Evolutionary conservation across 345 rosid species (phyloP).

Genomic region (Camelina neglecta): DNA sequence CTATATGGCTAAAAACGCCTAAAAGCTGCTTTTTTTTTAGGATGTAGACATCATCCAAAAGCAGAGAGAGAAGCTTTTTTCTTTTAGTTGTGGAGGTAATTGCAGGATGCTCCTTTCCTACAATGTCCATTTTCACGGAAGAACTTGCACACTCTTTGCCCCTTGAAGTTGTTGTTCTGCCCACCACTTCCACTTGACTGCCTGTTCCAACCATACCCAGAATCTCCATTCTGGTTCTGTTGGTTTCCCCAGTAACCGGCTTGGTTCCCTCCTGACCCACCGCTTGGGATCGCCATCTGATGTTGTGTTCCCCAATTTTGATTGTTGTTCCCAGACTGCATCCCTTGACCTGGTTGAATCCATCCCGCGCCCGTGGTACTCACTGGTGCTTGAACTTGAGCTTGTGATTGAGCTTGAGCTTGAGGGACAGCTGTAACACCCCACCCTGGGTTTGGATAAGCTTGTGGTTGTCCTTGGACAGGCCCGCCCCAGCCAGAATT

Average conservation of each 20-base stretch:
- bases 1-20: slow-evolving; percentile 20
- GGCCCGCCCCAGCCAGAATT: slow-evolving; percentile 60
- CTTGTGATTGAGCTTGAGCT: slow-evolving; percentile 34
- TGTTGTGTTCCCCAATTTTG: slow-evolving; percentile 54
- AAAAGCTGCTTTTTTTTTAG: slow-evolving; percentile 8
- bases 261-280: slow-evolving; percentile 57
- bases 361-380: slow-evolving; percentile 48
- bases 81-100: slow-evolving; percentile 61
- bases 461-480: slow-evolving; percentile 60
- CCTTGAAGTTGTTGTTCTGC: slow-evolving; percentile 49
- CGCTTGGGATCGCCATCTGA: slow-evolving; percentile 45
- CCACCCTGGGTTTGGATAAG: slow-evolving; percentile 65
- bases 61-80: slow-evolving; percentile 2
- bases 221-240: slow-evolving; percentile 60
- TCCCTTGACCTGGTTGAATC: slow-evolving; percentile 61
- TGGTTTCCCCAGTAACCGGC: slow-evolving; percentile 59
- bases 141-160: slow-evolving; percentile 56
- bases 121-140: slow-evolving; percentile 66
- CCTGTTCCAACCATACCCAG: slow-evolving; percentile 60
- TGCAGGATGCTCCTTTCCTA: slow-evolving; percentile 77
- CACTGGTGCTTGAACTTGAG: slow-evolving; percentile 43
- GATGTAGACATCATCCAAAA: slow-evolving; percentile 16
- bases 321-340: slow-evolving; percentile 47
- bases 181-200: slow-evolving; percentile 44
- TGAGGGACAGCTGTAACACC: slow-evolving; percentile 47